Percentiles rank a stretch among this genome's conserved stretches.
Conservation (phyloP, 805 yeast species). For the Saccharomycopsis sp. region DNA sequence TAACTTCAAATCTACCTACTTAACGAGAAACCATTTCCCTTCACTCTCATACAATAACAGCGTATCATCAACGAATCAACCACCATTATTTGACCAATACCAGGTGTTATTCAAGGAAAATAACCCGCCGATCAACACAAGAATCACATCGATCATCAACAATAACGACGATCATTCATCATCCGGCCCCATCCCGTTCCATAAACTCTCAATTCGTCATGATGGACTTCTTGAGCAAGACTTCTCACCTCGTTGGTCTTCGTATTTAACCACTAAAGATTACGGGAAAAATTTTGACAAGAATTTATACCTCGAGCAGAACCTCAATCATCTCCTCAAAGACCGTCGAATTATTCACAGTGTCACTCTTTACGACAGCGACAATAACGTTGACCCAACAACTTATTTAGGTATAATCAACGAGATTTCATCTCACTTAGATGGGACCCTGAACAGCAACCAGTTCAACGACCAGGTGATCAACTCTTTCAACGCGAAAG, state of each 20-base stretch:
- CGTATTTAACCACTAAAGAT: not conserved
- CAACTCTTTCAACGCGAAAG: not conserved
- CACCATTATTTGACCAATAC: slow-evolving; percentile 5
- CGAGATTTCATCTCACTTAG: not conserved
- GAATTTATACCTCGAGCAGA: slow-evolving; percentile 1
- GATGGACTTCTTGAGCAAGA: slow-evolving; percentile 11
- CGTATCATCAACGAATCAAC: not conserved
- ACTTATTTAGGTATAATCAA: not conserved
- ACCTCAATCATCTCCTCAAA: not conserved
- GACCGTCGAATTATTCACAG: slow-evolving; percentile 3
- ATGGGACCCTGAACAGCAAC: no score
- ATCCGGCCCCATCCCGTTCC: slow-evolving; percentile 1
- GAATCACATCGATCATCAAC: slow-evolving; percentile 12
- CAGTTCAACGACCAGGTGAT: not conserved
- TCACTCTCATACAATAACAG: slow-evolving; percentile 8
- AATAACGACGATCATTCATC: not conserved
- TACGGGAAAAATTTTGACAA: slow-evolving; percentile 3
- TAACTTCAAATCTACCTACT: slow-evolving; percentile 4
- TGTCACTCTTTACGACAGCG: slow-evolving; percentile 1
- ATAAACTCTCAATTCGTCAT: not conserved
- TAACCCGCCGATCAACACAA: slow-evolving; percentile 14
- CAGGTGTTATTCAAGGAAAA: slow-evolving; percentile 12
- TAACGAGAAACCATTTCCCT: slow-evolving; percentile 15
- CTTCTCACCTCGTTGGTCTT: slow-evolving; percentile 6
- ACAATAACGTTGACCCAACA: not conserved